Conservation (phyloP, 2,329 filamentous ascomycete genomes). For the Neodidymelliopsis sp. region DNA sequence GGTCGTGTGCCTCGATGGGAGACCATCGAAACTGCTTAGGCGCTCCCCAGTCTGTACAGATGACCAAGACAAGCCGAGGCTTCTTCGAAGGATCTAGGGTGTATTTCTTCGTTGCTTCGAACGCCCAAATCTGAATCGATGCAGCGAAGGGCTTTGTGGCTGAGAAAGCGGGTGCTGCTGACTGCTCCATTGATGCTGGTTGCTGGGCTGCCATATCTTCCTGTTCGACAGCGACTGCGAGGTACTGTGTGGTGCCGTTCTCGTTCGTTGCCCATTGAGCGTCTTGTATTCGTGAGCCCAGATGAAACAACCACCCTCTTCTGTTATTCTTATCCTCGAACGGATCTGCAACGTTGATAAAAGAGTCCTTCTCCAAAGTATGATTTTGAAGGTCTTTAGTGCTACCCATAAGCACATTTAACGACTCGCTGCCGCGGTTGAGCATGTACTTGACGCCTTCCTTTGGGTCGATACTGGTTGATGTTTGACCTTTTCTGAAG, state of each 20-base stretch:
- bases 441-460: slow-evolving; percentile 55
- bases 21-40: slow-evolving; percentile 65
- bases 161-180: slow-evolving; percentile 58
- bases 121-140: slow-evolving; percentile 67
- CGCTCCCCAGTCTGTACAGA: slow-evolving; percentile 67
- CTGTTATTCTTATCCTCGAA: slow-evolving; percentile 39
- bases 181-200: slow-evolving; percentile 40
- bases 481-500: slow-evolving; percentile 55
- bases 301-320: slow-evolving; percentile 63
- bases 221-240: slow-evolving; percentile 57
- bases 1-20: slow-evolving; percentile 50
- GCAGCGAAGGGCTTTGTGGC: slow-evolving; percentile 58
- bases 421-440: slow-evolving; percentile 38
- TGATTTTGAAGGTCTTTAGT: slow-evolving; percentile 54
- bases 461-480: slow-evolving; percentile 44
- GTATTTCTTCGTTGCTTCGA: slow-evolving; percentile 52
- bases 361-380: slow-evolving; percentile 52
- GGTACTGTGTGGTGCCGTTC: slow-evolving; percentile 60
- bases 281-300: slow-evolving; percentile 62
- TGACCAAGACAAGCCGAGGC: slow-evolving; percentile 58
- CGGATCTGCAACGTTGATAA: slow-evolving; percentile 55
- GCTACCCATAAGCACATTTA: slow-evolving; percentile 61
- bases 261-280: slow-evolving; percentile 55
- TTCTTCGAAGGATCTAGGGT: slow-evolving; percentile 53
- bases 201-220: slow-evolving; percentile 22